Evolutionary conservation across 805 yeast genomes (phyloP).

Genomic region (Candida quercuum): DNA sequence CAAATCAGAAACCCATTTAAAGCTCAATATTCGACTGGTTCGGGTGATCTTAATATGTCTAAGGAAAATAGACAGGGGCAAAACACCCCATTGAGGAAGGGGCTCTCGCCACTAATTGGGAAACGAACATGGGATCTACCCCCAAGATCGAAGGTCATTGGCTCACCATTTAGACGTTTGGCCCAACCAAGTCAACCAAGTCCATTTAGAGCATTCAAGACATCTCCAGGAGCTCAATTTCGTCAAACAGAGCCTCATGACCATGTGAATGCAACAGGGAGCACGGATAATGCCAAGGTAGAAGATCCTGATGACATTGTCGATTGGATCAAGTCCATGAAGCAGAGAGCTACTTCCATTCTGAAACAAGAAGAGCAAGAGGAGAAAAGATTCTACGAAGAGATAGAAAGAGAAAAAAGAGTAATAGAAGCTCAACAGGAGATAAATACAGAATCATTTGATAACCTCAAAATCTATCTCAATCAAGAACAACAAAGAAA

Average conservation of each 20-base stretch:
- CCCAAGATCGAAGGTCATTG: conserved; percentile 6
- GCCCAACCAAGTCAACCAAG: conserved; percentile 7
- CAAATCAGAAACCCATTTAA: background rate
- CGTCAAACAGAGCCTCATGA: background rate
- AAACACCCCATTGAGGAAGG: conserved; percentile 4
- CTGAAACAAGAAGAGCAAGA: conserved; percentile 28
- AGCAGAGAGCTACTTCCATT: conserved; percentile 27
- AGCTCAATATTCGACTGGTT: background rate
- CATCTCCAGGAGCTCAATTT: background rate
- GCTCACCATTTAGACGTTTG: conserved; percentile 22
- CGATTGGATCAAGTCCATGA: conserved; percentile 31
- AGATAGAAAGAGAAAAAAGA: conserved; percentile 27
- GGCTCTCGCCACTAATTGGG: conserved; percentile 14
- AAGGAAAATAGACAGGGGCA: background rate
- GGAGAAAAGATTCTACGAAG: conserved; percentile 31
- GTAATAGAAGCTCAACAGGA: conserved; percentile 19
- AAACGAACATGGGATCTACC: conserved; percentile 21
- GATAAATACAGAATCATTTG: conserved; percentile 19
- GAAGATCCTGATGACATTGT: conserved; percentile 18
- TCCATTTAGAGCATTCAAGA: conserved; percentile 2
- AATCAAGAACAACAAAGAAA: conserved; percentile 4
- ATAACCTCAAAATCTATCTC: conserved; percentile 14
- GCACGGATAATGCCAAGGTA: too few relatives aligned
- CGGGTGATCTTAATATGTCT: too few relatives aligned
- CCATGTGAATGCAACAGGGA: background rate